A percentile compares a stretch with the other conserved stretches of the same genome.
Conservation (phyloP, 2,329 filamentous ascomycete species). For the Talaromyces atroroseus region DNA sequence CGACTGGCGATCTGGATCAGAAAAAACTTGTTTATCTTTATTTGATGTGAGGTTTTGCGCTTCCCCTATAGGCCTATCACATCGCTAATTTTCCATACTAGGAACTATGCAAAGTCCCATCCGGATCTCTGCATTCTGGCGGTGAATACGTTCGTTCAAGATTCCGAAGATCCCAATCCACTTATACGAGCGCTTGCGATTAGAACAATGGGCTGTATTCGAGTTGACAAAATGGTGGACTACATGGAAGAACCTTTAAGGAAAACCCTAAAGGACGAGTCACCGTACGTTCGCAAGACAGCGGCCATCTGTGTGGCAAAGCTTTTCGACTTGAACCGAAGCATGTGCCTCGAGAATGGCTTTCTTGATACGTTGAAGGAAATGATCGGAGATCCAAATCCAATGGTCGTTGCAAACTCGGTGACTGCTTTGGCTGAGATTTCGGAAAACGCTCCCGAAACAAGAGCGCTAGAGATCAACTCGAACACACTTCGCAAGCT, state of each 20-base stretch:
- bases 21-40: conserved; percentile 99
- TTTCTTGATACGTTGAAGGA: conserved; percentile 93
- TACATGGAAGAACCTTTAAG: conserved; percentile 98
- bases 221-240: conserved; percentile 98
- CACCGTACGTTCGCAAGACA: conserved; percentile 96
- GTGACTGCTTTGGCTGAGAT: conserved; percentile 93
- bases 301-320: conserved; percentile 97
- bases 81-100: conserved; percentile 32
- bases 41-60: conserved; percentile 64
- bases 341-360: conserved; percentile 92
- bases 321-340: conserved; percentile 88
- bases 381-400: conserved; percentile 93
- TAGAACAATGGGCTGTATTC: conserved; percentile 96
- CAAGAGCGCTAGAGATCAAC: conserved; percentile 76
- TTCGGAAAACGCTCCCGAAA: conserved; percentile 82
- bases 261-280: conserved; percentile 95
- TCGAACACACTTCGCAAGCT: conserved; percentile 86
- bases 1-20: conserved; percentile 88
- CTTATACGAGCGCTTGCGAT: conserved; percentile 91
- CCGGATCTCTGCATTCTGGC: conserved; percentile 97
- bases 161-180: conserved; percentile 96
- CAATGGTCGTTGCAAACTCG: conserved; percentile 98
- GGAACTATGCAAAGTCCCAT: conserved; percentile 99
- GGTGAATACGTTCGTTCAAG: conserved; percentile 98
- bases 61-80: neutral